Conservation (phyloP, 306 rosid genomes). For the Cicer cuneatum region DNA sequence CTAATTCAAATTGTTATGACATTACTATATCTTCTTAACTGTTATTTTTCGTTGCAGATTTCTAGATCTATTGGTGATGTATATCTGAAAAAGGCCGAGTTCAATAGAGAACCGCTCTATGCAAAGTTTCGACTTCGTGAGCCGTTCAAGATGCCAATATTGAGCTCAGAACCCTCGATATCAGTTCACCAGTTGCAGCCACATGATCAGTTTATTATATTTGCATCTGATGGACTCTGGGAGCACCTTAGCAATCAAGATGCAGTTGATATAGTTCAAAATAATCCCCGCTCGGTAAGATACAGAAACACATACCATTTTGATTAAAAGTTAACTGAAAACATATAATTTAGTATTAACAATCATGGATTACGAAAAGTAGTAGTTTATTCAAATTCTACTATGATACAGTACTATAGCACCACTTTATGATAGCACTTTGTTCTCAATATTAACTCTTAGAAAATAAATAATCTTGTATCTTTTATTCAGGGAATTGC, state of each 20-base stretch:
- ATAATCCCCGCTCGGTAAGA: slow-evolving; percentile 70
- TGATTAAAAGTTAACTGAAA: slow-evolving; percentile 5
- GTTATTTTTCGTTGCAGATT: slow-evolving; percentile 54
- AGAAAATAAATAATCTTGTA: background rate
- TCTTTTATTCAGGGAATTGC: slow-evolving; percentile 91
- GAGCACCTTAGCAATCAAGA: slow-evolving; percentile 93
- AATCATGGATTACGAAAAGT: too few species aligned
- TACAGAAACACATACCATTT: slow-evolving; percentile 8
- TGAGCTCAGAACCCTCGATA: slow-evolving; percentile 84
- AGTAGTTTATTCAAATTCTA: too few species aligned
- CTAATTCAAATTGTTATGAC: slow-evolving; percentile 3
- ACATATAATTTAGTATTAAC: too few species aligned
- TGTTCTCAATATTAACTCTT: too few species aligned
- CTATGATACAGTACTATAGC: too few species aligned
- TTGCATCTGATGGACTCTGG: slow-evolving; percentile 98
- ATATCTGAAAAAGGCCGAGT: slow-evolving; percentile 83
- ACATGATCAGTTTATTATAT: slow-evolving; percentile 77
- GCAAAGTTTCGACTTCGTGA: slow-evolving; percentile 81
- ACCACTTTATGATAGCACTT: too few species aligned
- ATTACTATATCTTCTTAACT: slow-evolving; percentile 23
- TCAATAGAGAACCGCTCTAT: slow-evolving; percentile 86
- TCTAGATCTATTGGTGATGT: slow-evolving; percentile 93
- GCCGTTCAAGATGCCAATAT: slow-evolving; percentile 70
- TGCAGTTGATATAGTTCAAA: slow-evolving; percentile 87
- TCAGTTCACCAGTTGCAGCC: slow-evolving; percentile 70